Percentiles rank a stretch among this genome's conserved stretches.
Evolutionary conservation across 176 grass and related monocot genomes (phyloP).

Genomic region (Elaeis guineensis): DNA sequence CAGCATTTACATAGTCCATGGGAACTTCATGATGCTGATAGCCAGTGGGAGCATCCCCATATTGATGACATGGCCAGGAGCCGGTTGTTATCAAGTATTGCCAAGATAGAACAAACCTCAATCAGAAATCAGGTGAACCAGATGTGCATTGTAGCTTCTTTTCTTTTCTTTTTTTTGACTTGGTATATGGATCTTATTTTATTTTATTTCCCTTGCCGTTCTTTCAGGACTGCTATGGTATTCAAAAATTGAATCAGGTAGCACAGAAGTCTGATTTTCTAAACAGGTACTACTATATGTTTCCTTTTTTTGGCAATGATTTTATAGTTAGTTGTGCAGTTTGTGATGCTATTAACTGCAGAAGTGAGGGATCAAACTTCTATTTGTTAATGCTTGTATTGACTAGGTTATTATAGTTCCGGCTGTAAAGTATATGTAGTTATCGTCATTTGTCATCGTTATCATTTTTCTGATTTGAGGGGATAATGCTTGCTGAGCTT

Average conservation of each 20-base stretch:
- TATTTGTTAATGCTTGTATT: no score
- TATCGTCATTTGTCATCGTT: no score
- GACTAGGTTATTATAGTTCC: no score
- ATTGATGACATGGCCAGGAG: conserved; percentile 41
- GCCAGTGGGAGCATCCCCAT: conserved; percentile 74
- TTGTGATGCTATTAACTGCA: no score
- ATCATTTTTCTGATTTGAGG: no score
- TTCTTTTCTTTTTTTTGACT: conserved; percentile 11
- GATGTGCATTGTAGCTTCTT: not conserved
- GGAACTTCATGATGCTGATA: conserved; percentile 78
- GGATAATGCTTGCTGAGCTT: no score
- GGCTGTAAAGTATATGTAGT: no score
- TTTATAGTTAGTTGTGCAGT: no score
- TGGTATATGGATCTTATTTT: conserved; percentile 11
- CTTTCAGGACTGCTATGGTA: conserved; percentile 61
- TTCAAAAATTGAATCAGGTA: conserved; percentile 56
- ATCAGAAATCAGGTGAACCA: conserved; percentile 53
- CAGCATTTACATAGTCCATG: conserved; percentile 72
- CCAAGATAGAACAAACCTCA: conserved; percentile 46
- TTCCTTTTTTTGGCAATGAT: not conserved
- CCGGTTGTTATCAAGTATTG: conserved; percentile 46
- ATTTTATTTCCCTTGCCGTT: conserved; percentile 13
- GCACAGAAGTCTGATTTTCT: conserved; percentile 77
- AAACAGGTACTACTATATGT: conserved; percentile 60
- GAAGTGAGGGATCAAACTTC: no score